Percentiles rank a stretch among this genome's conserved stretches.
Evolutionary conservation across 2,329 filamentous ascomycete species (phyloP).

Genomic region (Fusarium tupiense): DNA sequence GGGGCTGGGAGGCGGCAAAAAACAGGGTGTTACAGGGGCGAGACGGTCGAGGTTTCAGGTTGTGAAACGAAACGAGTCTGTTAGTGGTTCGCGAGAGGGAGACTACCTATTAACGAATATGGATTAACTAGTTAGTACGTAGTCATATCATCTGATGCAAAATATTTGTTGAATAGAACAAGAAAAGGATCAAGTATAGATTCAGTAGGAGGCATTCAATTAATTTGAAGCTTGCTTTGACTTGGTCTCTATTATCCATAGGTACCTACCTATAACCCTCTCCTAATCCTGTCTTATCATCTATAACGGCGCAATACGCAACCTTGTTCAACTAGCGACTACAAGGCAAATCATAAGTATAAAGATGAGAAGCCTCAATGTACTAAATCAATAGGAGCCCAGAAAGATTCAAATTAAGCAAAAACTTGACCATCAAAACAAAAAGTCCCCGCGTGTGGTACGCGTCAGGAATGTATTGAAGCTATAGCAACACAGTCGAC

Average conservation of each 20-base stretch:
- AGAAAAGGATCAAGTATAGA: not conserved
- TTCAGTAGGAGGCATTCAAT: not conserved
- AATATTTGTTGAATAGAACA: not conserved
- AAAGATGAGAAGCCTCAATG: not conserved
- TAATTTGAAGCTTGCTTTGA: not conserved
- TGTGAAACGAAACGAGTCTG: slow-evolving; percentile 17
- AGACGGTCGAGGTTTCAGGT: slow-evolving; percentile 43
- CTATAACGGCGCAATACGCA: not conserved
- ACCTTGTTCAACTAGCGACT: not conserved
- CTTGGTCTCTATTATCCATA: no score
- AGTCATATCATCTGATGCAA: not conserved
- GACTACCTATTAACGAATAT: not conserved
- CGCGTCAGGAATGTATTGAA: slow-evolving; percentile 12
- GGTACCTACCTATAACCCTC: not conserved
- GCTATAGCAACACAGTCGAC: not conserved
- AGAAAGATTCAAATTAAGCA: not conserved
- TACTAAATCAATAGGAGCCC: not conserved
- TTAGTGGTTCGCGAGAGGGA: slow-evolving; percentile 31
- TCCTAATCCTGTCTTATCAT: not conserved
- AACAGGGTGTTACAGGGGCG: slow-evolving; percentile 36
- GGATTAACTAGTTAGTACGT: not conserved
- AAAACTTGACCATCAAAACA: not conserved
- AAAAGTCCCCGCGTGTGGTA: not conserved
- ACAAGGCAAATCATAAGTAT: not conserved
- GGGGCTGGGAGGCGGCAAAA: slow-evolving; percentile 17